Evolutionary conservation across 345 rosid genomes (phyloP).

Genomic region (Theobroma cacao): DNA sequence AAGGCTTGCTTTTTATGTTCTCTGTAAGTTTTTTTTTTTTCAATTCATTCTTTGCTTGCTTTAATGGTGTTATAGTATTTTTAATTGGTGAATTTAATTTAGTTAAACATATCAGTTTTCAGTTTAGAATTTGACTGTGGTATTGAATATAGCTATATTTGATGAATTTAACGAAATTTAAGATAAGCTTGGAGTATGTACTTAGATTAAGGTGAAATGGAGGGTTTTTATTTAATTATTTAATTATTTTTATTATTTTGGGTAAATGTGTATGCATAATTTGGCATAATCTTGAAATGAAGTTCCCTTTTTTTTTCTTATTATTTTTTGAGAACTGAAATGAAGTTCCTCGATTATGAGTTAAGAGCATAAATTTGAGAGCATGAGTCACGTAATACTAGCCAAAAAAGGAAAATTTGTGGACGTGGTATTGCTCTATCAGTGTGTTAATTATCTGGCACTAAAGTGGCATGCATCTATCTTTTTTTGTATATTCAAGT

Average conservation of each 20-base stretch:
- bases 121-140: neutral
- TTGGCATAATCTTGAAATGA: neutral
- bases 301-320: no score
- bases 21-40: slow-evolving; percentile 54
- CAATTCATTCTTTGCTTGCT: neutral
- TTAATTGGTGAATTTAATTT: neutral
- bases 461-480: neutral
- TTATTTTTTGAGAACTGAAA: no score
- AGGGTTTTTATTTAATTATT: neutral
- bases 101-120: neutral
- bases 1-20: slow-evolving; percentile 85
- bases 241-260: neutral
- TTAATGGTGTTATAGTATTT: neutral
- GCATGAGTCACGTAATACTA: neutral
- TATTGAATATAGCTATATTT: neutral
- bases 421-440: neutral
- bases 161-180: neutral
- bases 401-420: neutral
- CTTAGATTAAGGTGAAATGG: neutral
- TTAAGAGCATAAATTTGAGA: neutral
- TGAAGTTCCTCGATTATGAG: neutral
- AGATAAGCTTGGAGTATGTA: neutral
- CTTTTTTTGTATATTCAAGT: neutral
- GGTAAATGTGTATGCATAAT: neutral
- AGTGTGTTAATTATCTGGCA: neutral